These are phyloP conservation scores for Bipolaris bicolor DNA, from an alignment of 2,329 filamentous ascomycete genomes.

Conservation along the genomic window DNA sequence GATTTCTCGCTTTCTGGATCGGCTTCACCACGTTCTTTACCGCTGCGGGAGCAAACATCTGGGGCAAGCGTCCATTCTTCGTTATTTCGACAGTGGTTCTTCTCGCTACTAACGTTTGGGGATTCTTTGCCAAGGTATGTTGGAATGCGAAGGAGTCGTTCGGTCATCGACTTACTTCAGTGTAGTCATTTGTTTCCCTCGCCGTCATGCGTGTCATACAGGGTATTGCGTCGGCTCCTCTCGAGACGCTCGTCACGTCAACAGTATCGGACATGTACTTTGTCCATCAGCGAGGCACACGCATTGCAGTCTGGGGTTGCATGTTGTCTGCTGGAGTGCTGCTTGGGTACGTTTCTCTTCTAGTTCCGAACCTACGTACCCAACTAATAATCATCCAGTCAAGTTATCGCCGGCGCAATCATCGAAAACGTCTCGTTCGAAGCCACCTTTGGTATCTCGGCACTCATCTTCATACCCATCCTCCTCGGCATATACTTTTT, in stretches of 20 bases:
- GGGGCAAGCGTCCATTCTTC: slow-evolving; percentile 49
- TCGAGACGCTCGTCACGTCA: slow-evolving; percentile 87
- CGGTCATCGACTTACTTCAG: not conserved
- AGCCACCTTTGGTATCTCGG: slow-evolving; percentile 53
- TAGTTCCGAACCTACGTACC: slow-evolving; percentile 21
- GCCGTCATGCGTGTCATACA: slow-evolving; percentile 73
- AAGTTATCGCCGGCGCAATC: slow-evolving; percentile 54
- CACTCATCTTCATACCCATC: slow-evolving; percentile 52
- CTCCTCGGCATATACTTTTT: slow-evolving; percentile 53
- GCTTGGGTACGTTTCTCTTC: slow-evolving; percentile 46
- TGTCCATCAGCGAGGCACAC: slow-evolving; percentile 81
- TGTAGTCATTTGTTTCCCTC: slow-evolving; percentile 47
- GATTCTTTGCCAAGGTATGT: slow-evolving; percentile 45
- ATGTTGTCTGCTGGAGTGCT: slow-evolving; percentile 47
- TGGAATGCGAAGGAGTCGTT: not conserved
- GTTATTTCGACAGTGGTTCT: slow-evolving; percentile 47
- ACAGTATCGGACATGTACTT: slow-evolving; percentile 90
- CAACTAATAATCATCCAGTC: slow-evolving; percentile 32
- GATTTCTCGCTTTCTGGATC: slow-evolving; percentile 48
- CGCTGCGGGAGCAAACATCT: slow-evolving; percentile 49
- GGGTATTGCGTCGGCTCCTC: slow-evolving; percentile 84
- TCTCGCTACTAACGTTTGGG: slow-evolving; percentile 49
- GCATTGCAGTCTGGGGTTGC: slow-evolving; percentile 74
- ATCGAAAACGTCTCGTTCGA: slow-evolving; percentile 50
- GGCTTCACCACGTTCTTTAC: slow-evolving; percentile 53